These are phyloP conservation scores for Rickenella mellea DNA, from an alignment of 768 basidiomycete species.

Conservation along the genomic window DNA sequence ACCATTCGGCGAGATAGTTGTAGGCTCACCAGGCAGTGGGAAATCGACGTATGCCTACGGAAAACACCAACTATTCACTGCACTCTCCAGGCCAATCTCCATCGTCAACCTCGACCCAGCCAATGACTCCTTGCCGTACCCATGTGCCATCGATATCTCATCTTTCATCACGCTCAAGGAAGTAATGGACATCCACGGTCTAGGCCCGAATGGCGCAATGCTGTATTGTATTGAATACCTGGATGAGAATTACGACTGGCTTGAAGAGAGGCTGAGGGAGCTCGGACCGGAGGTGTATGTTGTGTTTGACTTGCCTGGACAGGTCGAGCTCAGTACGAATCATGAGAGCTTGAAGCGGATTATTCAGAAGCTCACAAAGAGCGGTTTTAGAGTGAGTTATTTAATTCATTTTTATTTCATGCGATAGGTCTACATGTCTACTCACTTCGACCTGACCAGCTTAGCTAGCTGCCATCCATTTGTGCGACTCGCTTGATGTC, in stretches of 20 bases:
- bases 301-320: constrained; percentile 92
- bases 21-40: constrained; percentile 78
- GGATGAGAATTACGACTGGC: constrained; percentile 89
- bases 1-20: constrained; percentile 85
- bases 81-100: constrained; percentile 76
- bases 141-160: constrained; percentile 79
- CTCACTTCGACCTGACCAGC: constrained; percentile 5
- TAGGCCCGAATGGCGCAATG: constrained; percentile 96
- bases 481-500: constrained; percentile 96
- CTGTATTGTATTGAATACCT: constrained; percentile 96
- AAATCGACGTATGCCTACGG: constrained; percentile 87
- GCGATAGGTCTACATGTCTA: no score
- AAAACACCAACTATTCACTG: constrained; percentile 82
- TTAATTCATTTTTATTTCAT: not conserved
- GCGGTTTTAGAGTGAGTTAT: constrained; percentile 73
- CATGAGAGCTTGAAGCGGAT: constrained; percentile 84
- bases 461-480: constrained; percentile 86
- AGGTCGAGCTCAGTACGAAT: constrained; percentile 96
- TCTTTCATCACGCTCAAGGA: constrained; percentile 80
- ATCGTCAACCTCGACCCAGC: constrained; percentile 96
- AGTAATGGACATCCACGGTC: constrained; percentile 72
- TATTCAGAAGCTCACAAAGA: constrained; percentile 59
- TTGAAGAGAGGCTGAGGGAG: constrained; percentile 57
- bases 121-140: constrained; percentile 83
- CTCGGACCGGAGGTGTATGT: constrained; percentile 73